Base-by-base conservation (phyloP, 1,284 basidiomycete genomes). In the Ganoderma lingzhi region DNA sequence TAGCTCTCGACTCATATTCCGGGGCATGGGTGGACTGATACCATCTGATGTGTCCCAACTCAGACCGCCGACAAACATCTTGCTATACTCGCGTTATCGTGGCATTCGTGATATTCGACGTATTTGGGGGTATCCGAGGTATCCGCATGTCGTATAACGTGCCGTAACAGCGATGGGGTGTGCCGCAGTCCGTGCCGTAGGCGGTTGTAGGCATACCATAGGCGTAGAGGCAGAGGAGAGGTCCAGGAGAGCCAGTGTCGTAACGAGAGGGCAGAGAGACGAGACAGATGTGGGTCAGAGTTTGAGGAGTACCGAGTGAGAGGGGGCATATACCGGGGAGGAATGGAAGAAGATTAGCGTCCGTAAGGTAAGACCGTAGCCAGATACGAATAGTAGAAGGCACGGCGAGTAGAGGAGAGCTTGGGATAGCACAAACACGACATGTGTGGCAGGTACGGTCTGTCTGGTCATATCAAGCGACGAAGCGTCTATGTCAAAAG, bases 31-130 rank as follows among this genome's bases (percentile, higher is more conserved):
- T 45, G 64, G 56, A 78, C 78, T 76, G 82, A 77, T 88, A 90
- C 96, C 96, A 86, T 98, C 96, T 83, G 93, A 95, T 76, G 96
- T 98, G 82, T 97, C 96, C 96, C 96, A 98, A 85, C 95, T 97
- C 75, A 98, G 87, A 78, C 96, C 96, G 76, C 96, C 96, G 80
- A 98, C 93, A 85, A 98, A 98, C 90, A 98, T 95, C 88, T 98
- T 98, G 84, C 96, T 97, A 89, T 83, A 75, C 69, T 64, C 64
- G 67, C 41, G 60, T 56, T 35, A 56, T 56, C 17, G 71, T 70
- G 59, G 23, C n/a, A 68, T 64, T 56, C 39, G 44, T 19, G 61
- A 48, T 17, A 45, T 10, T 12, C 58, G 60, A 63, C 65, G 64
- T 65, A 65, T 66, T 63, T 15, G 67, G 58, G 64, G 59, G 59